These are phyloP conservation scores for Cucurbita argyrosperma DNA, from an alignment of 306 rosid species.

Conservation along the genomic window DNA sequence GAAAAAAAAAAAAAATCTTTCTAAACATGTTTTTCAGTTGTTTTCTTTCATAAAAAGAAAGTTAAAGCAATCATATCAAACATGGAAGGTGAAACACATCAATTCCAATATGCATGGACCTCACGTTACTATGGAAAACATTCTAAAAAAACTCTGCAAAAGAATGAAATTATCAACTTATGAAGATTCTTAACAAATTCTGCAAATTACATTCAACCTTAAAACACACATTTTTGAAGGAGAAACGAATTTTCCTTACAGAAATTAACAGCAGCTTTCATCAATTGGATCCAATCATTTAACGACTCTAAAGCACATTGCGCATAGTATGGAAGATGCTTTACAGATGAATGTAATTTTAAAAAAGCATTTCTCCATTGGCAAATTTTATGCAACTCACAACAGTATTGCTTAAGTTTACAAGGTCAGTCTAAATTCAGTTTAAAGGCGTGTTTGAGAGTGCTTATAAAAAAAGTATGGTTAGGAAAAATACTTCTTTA, in stretches of 20 bases:
- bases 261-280: not conserved
- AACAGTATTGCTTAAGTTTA: not conserved
- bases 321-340: not conserved
- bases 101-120: not conserved
- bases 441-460: not conserved
- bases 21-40: not conserved
- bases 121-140: not conserved
- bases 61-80: too few relatives aligned
- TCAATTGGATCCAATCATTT: not conserved
- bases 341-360: not conserved
- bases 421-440: not conserved
- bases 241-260: not conserved
- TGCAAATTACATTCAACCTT: not conserved
- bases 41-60: not conserved
- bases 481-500: not conserved
- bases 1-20: too few relatives aligned
- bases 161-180: not conserved
- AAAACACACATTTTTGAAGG: not conserved
- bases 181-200: not conserved
- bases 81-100: not conserved
- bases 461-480: not conserved
- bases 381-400: not conserved
- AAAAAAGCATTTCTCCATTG: not conserved
- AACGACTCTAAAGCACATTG: not conserved
- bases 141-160: not conserved